These are phyloP conservation scores for Blastobotrys illinoisensis DNA, from an alignment of 1,139 yeast species.

Conservation along the genomic window DNA sequence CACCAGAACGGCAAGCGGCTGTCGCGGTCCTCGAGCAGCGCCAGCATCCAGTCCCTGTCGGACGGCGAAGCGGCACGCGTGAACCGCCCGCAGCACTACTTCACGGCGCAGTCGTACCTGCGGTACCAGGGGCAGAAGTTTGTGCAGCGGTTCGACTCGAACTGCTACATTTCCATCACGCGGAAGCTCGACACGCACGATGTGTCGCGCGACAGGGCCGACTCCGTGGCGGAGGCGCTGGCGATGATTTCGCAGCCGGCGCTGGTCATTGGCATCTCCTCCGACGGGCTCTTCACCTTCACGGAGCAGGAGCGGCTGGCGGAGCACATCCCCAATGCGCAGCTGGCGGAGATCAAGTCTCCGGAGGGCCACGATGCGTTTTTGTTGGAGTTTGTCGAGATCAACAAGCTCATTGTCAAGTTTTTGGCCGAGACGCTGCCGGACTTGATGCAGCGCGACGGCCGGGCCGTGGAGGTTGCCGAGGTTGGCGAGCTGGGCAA, in stretches of 20 bases:
- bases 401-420: slow-evolving; percentile 62
- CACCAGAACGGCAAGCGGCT: slow-evolving; percentile 32
- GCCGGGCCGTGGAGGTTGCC: slow-evolving; percentile 52
- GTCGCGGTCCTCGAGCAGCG: slow-evolving; percentile 10
- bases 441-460: slow-evolving; percentile 46
- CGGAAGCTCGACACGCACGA: slow-evolving; percentile 94
- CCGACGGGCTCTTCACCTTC: slow-evolving; percentile 90
- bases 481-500: slow-evolving; percentile 44
- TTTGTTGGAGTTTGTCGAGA: slow-evolving; percentile 76
- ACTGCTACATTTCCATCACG: slow-evolving; percentile 90
- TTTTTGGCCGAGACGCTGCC: slow-evolving; percentile 57
- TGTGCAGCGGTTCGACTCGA: slow-evolving; percentile 86
- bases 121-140: slow-evolving; percentile 93
- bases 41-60: slow-evolving; percentile 1
- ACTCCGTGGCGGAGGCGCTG: slow-evolving; percentile 47
- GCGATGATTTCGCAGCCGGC: slow-evolving; percentile 63
- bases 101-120: slow-evolving; percentile 90
- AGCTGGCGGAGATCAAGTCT: slow-evolving; percentile 66
- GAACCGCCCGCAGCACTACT: slow-evolving; percentile 72
- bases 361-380: slow-evolving; percentile 99
- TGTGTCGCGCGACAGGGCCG: slow-evolving; percentile 72
- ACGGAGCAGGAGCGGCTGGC: slow-evolving; percentile 87
- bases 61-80: slow-evolving; percentile 7
- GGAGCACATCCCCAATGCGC: slow-evolving; percentile 62
- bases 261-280: slow-evolving; percentile 77